phyloP scores from a whole-genome alignment of 106 monocot genomes.

The Dendrobium chrysotoxum region DNA sequence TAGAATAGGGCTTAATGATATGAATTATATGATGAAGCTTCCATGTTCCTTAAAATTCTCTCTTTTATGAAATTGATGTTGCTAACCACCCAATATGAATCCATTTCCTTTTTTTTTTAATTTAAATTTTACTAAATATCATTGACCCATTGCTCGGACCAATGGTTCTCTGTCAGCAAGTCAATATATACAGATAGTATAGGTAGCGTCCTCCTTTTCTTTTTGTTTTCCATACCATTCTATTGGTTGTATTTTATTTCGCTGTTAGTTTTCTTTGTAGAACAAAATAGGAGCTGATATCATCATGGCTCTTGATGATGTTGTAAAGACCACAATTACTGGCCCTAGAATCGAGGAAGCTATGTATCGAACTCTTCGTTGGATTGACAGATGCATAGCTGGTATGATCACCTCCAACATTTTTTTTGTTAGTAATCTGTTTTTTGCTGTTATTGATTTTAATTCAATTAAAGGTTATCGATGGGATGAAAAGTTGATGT shows the following conservation, averaged over 20 bases:
- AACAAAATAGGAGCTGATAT: slow-evolving; percentile 99
- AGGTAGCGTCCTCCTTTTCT: neutral
- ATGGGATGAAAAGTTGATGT: neutral
- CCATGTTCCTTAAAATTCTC: neutral
- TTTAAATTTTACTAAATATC: neutral
- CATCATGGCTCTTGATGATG: slow-evolving; percentile 99
- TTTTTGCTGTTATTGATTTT: neutral
- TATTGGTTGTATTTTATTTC: neutral
- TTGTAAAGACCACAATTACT: slow-evolving; percentile 94
- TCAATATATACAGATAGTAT: neutral
- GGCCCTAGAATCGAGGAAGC: slow-evolving; percentile 98
- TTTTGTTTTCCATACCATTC: neutral
- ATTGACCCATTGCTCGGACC: neutral
- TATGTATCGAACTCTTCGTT: slow-evolving; percentile 96
- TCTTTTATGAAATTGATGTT: neutral
- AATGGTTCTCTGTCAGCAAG: neutral
- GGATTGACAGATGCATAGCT: slow-evolving; percentile 99
- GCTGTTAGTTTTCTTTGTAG: slow-evolving; percentile 26
- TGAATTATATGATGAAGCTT: neutral
- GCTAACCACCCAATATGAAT: neutral
- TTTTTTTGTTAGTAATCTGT: neutral
- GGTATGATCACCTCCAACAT: slow-evolving; percentile 33
- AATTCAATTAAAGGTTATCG: neutral
- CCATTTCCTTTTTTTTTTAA: neutral
- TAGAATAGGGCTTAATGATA: neutral